Conservation (phyloP, 2,329 filamentous ascomycete genomes). For the Penicillium brevicompactum region DNA sequence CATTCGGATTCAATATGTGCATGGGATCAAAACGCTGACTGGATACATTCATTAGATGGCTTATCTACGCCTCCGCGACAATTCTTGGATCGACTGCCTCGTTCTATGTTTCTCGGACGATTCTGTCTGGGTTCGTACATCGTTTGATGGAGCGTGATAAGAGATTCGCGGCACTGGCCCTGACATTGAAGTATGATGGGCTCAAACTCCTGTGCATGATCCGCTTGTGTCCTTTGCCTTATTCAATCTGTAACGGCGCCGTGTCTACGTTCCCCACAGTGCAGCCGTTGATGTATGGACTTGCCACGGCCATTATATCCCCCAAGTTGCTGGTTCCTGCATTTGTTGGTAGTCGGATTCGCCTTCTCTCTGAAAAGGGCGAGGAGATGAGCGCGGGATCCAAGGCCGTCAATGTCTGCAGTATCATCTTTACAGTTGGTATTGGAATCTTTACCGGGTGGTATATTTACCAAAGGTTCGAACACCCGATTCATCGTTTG, state of each 20-base stretch:
- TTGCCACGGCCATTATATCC: conserved; percentile 78
- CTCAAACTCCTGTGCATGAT: conserved; percentile 89
- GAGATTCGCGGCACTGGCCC: conserved; percentile 82
- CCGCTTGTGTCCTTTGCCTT: conserved; percentile 87
- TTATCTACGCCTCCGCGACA: conserved; percentile 77
- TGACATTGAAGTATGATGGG: conserved; percentile 88
- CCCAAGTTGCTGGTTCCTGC: conserved; percentile 91
- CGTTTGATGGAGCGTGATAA: conserved; percentile 78
- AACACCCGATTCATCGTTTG: background rate
- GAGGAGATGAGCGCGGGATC: conserved; percentile 79
- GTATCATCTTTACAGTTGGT: conserved; percentile 71
- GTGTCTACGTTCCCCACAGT: conserved; percentile 92
- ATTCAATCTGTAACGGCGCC: conserved; percentile 90
- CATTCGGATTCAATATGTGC: background rate
- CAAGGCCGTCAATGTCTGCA: conserved; percentile 80
- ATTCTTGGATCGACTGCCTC: conserved; percentile 75
- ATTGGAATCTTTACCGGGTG: conserved; percentile 77
- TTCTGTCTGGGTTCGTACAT: conserved; percentile 78
- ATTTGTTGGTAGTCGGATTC: conserved; percentile 85
- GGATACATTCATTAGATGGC: conserved; percentile 64
- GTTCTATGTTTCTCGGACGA: conserved; percentile 77
- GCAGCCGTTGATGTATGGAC: conserved; percentile 70
- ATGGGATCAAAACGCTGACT: conserved; percentile 8
- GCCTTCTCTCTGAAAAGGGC: conserved; percentile 77
- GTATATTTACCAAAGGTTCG: conserved; percentile 74